Percentiles rank a stretch among this genome's conserved stretches.
Conservation (phyloP, 768 basidiomycete genomes). For the Tricholoma flavovirens region DNA sequence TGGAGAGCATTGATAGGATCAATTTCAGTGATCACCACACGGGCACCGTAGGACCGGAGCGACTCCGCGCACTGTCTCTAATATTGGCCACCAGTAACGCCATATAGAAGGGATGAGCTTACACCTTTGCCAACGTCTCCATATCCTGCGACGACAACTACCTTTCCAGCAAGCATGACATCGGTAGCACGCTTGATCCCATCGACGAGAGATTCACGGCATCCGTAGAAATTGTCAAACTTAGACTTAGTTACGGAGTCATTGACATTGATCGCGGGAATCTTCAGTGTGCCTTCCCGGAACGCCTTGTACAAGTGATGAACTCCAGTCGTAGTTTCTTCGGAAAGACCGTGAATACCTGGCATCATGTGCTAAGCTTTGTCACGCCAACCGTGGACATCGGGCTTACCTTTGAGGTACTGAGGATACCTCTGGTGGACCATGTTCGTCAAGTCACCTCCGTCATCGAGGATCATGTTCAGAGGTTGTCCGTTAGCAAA, state of each 20-base stretch:
- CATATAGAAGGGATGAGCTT: conserved; percentile 29
- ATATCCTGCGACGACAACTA: conserved; percentile 97
- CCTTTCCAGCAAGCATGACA: conserved; percentile 99
- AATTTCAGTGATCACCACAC: conserved; percentile 95
- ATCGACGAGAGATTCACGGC: conserved; percentile 98
- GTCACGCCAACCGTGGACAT: not conserved
- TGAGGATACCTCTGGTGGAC: conserved; percentile 98
- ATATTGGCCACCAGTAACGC: not conserved
- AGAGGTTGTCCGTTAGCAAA: conserved; percentile 79
- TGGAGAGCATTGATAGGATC: conserved; percentile 99
- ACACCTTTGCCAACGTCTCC: conserved; percentile 99
- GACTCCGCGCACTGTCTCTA: conserved; percentile 89
- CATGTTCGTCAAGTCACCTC: conserved; percentile 90
- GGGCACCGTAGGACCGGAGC: conserved; percentile 93
- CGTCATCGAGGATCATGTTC: conserved; percentile 99
- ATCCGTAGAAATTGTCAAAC: conserved; percentile 98
- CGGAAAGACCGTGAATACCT: conserved; percentile 92
- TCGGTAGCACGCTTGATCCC: conserved; percentile 99
- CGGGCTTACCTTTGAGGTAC: conserved; percentile 58
- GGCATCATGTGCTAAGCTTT: conserved; percentile 8
- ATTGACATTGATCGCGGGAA: conserved; percentile 99
- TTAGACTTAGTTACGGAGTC: conserved; percentile 99
- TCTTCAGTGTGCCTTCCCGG: conserved; percentile 92
- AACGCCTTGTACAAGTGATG: conserved; percentile 98
- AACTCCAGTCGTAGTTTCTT: conserved; percentile 99